Evolutionary conservation across 2,329 filamentous ascomycete species (phyloP).

Genomic region (Cladorrhinum sp.): DNA sequence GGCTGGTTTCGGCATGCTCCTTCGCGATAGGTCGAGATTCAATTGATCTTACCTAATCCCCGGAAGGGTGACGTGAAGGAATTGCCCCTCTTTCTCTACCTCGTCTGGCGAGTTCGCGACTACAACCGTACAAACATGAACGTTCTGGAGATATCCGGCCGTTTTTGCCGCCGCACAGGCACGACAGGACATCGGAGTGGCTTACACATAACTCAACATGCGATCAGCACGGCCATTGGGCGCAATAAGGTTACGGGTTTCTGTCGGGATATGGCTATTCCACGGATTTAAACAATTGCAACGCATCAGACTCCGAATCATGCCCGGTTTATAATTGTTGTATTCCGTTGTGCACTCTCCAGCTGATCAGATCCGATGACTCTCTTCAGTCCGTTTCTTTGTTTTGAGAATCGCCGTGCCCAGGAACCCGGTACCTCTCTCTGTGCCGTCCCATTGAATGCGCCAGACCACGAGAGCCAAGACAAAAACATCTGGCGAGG

Average conservation of each 20-base stretch:
- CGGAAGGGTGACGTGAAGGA: constrained; percentile 6
- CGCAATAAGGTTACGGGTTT: background rate
- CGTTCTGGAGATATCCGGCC: background rate
- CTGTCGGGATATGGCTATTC: background rate
- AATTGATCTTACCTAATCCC: constrained; percentile 22
- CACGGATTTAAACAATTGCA: background rate
- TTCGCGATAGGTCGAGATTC: constrained; percentile 5
- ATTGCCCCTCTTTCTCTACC: background rate
- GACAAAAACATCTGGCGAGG: background rate
- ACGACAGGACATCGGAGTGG: background rate
- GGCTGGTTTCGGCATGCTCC: background rate
- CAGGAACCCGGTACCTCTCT: background rate
- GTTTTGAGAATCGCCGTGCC: background rate
- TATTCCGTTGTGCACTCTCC: background rate
- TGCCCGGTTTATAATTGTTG: too few relatives aligned
- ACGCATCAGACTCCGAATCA: constrained; percentile 3
- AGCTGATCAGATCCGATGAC: constrained; percentile 8
- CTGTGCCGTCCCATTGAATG: constrained; percentile 1
- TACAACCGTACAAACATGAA: background rate
- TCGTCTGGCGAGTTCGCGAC: background rate
- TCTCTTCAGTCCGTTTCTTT: background rate
- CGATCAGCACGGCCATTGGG: background rate
- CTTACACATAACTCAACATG: background rate
- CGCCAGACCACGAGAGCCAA: background rate
- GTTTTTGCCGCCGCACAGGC: background rate